phyloP scores from a whole-genome alignment of 2,329 filamentous ascomycete genomes.

The Exophiala calicioides region DNA sequence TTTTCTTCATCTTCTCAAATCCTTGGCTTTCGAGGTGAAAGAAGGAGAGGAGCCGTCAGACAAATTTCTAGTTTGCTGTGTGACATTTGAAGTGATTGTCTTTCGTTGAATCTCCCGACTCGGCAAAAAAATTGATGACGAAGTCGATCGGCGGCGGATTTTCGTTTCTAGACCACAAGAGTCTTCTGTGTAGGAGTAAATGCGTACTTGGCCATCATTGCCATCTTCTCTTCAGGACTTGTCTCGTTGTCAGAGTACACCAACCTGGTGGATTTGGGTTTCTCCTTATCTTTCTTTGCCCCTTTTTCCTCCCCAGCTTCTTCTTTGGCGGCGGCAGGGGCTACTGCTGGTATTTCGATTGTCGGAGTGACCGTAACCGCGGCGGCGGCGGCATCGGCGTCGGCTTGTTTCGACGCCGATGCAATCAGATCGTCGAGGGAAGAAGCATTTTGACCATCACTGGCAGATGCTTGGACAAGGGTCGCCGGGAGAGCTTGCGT shows the following conservation, averaged over 20 bases:
- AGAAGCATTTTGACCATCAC: constrained; percentile 39
- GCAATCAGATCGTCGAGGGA: constrained; percentile 56
- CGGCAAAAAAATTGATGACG: not conserved
- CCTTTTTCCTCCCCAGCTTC: constrained; percentile 61
- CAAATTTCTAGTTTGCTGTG: not conserved
- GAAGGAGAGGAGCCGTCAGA: too few relatives aligned
- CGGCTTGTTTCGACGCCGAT: constrained; percentile 49
- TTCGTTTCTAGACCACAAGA: constrained; percentile 21
- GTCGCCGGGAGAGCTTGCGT: constrained; percentile 26
- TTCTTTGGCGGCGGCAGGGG: constrained; percentile 34
- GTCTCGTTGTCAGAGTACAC: constrained; percentile 77
- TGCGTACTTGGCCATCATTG: constrained; percentile 72
- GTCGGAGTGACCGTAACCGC: constrained; percentile 28
- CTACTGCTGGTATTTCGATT: constrained; percentile 19
- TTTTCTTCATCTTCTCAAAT: too few relatives aligned
- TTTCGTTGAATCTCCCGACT: too few relatives aligned
- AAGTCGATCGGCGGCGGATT: not conserved
- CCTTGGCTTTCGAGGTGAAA: too few relatives aligned
- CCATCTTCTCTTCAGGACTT: constrained; percentile 90
- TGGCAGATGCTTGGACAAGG: constrained; percentile 9
- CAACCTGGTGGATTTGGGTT: constrained; percentile 66
- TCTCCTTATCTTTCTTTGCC: constrained; percentile 60
- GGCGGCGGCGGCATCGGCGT: constrained; percentile 37
- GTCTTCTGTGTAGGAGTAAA: constrained; percentile 54
- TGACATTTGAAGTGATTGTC: too few relatives aligned